Conservation (phyloP, 2,329 filamentous ascomycete genomes). For the Orbilia javanica region DNA sequence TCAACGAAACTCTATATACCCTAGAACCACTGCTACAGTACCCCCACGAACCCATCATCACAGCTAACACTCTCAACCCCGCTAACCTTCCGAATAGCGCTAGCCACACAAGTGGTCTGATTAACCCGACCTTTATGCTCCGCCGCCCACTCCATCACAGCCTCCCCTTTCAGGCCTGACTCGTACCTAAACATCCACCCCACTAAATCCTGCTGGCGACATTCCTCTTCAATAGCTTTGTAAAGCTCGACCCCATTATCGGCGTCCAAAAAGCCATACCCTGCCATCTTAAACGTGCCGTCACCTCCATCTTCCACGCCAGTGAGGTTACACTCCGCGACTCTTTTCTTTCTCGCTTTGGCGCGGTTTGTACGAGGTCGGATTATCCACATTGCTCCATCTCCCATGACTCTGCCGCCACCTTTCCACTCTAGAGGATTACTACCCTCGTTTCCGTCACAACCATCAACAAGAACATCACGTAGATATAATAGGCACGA, state of each 20-base stretch:
- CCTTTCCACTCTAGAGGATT: slow-evolving; percentile 53
- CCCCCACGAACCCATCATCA: not conserved
- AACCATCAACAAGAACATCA: slow-evolving; percentile 25
- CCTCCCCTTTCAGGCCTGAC: not conserved
- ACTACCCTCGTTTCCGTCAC: slow-evolving; percentile 14
- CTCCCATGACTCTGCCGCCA: slow-evolving; percentile 12
- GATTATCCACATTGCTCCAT: slow-evolving; percentile 40
- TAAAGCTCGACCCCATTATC: slow-evolving; percentile 43
- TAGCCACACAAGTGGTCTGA: not conserved
- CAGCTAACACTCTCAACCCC: slow-evolving; percentile 9
- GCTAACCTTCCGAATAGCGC: slow-evolving; percentile 36
- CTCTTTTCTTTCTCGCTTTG: not conserved
- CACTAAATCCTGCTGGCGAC: not conserved
- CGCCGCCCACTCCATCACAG: slow-evolving; percentile 28
- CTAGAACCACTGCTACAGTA: not conserved
- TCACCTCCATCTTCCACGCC: not conserved
- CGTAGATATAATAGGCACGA: slow-evolving; percentile 26
- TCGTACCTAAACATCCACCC: slow-evolving; percentile 31
- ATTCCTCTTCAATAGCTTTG: slow-evolving; percentile 12
- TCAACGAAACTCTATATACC: not conserved
- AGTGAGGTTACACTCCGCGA: slow-evolving; percentile 5
- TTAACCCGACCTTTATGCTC: not conserved
- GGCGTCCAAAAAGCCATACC: slow-evolving; percentile 41
- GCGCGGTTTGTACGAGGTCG: slow-evolving; percentile 23
- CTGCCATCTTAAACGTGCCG: slow-evolving; percentile 14